Evolutionary conservation across 2,329 filamentous ascomycete genomes (phyloP), one percentile per base, ranked within the genome.

Genomic region (Pestalotiopsis sp.): DNA sequence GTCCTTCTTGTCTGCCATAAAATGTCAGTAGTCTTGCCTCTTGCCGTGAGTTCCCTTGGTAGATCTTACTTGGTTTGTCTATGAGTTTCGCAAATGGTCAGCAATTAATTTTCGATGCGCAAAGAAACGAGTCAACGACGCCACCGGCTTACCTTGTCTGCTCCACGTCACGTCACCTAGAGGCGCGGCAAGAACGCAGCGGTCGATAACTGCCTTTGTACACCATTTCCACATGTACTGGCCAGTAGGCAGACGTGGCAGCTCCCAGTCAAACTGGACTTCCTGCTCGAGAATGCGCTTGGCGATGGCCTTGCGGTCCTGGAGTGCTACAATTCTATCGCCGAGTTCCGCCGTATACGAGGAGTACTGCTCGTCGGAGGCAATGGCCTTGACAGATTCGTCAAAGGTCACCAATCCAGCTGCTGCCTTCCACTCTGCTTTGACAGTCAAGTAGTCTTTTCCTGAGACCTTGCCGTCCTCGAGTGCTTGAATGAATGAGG

Each of bases 91-190:
- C 20, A 49, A 52, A 12, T 56, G 62, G 62, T 65, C n/a, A 65
- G 38, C n/a, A 65, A 52, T 52, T 9, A 7, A 36, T 45, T 25
- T 4, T 12, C n/a, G 11, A 25, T 27, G 7, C 17, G 38, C n/a
- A 27, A 11, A 23, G 20, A 76, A 79, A 27, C 76, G 72, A 4
- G 80, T 23, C 23, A 23, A 23, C 23, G 23, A 23, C 23, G 76
- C 27, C 72, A 69, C 17, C 78, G 75, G 75, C 79, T 78, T 20
- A 65, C 62, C 62, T 17, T 65, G 62, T 52, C 79, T 72, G 12
- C 77, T 76, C 79, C 79, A 81, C 1, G 79, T 80, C 13, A 81
- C 76, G 63, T 81, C 79, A 20, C 79, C 78, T 2, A 81, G 72
- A 4, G 79, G 79, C 25, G 79, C 78, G 5, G 78, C 79, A 7